A percentile compares a stretch with the other conserved stretches of the same genome.
These are phyloP conservation scores for Didymella lethalis DNA, from an alignment of 2,329 filamentous ascomycete genomes.

Conservation along the genomic window DNA sequence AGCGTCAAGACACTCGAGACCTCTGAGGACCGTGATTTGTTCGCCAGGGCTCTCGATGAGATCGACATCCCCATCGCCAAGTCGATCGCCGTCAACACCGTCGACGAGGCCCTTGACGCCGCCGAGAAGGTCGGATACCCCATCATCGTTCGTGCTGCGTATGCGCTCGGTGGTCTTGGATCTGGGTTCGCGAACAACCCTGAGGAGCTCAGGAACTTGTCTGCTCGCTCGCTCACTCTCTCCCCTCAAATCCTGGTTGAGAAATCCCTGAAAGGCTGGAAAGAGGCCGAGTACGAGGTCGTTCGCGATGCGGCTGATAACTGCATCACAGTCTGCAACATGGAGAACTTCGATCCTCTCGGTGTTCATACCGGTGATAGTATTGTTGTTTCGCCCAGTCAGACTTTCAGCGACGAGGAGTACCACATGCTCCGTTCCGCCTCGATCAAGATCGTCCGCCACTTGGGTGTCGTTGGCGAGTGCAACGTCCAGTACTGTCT, in stretches of 20 bases:
- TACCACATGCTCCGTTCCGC: slow-evolving; percentile 99
- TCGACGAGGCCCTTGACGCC: slow-evolving; percentile 90
- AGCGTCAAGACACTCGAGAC: slow-evolving; percentile 93
- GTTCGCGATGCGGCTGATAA: slow-evolving; percentile 97
- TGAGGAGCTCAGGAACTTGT: slow-evolving; percentile 92
- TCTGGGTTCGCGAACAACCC: slow-evolving; percentile 95
- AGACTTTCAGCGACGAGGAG: slow-evolving; percentile 97
- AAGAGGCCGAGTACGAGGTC: slow-evolving; percentile 98
- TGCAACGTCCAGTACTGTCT: slow-evolving; percentile 99
- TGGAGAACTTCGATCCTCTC: slow-evolving; percentile 98
- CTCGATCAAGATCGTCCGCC: slow-evolving; percentile 97
- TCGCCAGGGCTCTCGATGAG: slow-evolving; percentile 93
- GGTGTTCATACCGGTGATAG: slow-evolving; percentile 98
- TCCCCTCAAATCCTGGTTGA: slow-evolving; percentile 97
- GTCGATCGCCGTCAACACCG: slow-evolving; percentile 88
- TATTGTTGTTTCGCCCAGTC: slow-evolving; percentile 95
- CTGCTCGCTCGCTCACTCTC: slow-evolving; percentile 88
- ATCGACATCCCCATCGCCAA: slow-evolving; percentile 98
- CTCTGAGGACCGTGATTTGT: slow-evolving; percentile 94
- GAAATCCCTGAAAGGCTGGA: slow-evolving; percentile 99
- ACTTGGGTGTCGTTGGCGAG: slow-evolving; percentile 96
- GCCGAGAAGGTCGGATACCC: slow-evolving; percentile 90
- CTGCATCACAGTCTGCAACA: slow-evolving; percentile 98
- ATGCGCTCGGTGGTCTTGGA: slow-evolving; percentile 93
- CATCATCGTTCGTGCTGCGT: slow-evolving; percentile 96